Evolutionary conservation across 768 basidiomycete species (phyloP).

Genomic region (Rhodocollybia butyracea): DNA sequence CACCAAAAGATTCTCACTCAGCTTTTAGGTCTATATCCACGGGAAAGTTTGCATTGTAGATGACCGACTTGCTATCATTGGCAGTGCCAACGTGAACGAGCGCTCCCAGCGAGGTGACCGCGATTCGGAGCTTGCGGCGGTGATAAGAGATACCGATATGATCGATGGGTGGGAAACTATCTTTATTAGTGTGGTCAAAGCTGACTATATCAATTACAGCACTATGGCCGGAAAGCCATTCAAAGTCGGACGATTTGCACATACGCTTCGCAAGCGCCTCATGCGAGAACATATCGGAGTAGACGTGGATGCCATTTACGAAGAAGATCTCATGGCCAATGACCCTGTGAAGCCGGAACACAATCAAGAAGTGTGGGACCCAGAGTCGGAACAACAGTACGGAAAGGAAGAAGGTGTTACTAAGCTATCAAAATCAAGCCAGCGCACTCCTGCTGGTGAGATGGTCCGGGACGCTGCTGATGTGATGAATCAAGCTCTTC

Average conservation of each 20-base stretch:
- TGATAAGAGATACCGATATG: constrained; percentile 97
- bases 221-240: constrained; percentile 93
- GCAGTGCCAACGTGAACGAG: constrained; percentile 97
- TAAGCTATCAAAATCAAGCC: constrained; percentile 35
- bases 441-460: constrained; percentile 27
- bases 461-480: constrained; percentile 35
- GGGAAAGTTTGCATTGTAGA: constrained; percentile 90
- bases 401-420: constrained; percentile 41
- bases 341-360: constrained; percentile 48
- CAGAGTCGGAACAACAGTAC: constrained; percentile 61
- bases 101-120: constrained; percentile 93
- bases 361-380: constrained; percentile 68
- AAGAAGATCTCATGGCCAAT: constrained; percentile 63
- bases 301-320: constrained; percentile 85
- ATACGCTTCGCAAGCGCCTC: constrained; percentile 86
- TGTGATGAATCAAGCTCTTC: constrained; percentile 36
- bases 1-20: background rate
- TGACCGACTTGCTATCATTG: constrained; percentile 91
- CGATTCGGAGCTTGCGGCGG: constrained; percentile 91
- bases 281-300: constrained; percentile 98
- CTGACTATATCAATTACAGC: constrained; percentile 32
- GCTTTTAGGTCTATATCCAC: constrained; percentile 81
- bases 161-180: constrained; percentile 65
- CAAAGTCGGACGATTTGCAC: constrained; percentile 96
- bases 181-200: background rate